Conservation (phyloP, 2,329 filamentous ascomycete species). For the Penicillium sp. region DNA sequence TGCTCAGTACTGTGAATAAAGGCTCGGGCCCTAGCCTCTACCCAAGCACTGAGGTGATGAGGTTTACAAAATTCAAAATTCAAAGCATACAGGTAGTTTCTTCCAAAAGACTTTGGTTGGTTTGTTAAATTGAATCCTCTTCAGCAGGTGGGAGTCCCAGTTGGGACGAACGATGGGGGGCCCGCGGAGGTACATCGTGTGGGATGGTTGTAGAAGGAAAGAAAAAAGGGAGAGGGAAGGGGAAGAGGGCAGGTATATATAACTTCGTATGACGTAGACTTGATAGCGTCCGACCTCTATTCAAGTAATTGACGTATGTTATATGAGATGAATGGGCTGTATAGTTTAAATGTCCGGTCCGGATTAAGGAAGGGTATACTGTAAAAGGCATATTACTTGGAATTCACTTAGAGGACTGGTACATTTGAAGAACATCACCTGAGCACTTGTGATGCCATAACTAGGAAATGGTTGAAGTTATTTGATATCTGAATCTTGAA, state of each 20-base stretch:
- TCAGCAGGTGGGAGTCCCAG: background rate
- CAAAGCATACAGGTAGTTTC: background rate
- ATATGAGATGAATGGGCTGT: background rate
- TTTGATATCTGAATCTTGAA: background rate
- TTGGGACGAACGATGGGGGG: background rate
- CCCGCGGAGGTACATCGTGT: background rate
- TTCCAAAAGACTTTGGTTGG: background rate
- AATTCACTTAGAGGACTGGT: background rate
- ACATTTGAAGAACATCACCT: background rate
- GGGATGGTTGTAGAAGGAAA: slow-evolving; percentile 3
- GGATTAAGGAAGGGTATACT: too few relatives aligned
- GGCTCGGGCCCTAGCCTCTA: slow-evolving; percentile 1
- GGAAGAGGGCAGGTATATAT: background rate
- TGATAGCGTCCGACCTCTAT: background rate
- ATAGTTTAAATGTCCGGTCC: background rate
- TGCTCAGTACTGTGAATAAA: background rate
- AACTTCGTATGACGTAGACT: background rate
- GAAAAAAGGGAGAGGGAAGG: background rate
- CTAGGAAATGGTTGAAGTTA: background rate
- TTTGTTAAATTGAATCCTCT: background rate
- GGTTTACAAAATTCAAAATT: background rate
- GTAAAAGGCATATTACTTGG: background rate
- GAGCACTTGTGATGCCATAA: background rate
- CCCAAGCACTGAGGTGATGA: background rate
- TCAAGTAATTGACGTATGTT: background rate